Evolutionary conservation across 768 basidiomycete species (phyloP), one percentile per base, ranked within the genome.

Genomic region (Saitozyma podzolica): DNA sequence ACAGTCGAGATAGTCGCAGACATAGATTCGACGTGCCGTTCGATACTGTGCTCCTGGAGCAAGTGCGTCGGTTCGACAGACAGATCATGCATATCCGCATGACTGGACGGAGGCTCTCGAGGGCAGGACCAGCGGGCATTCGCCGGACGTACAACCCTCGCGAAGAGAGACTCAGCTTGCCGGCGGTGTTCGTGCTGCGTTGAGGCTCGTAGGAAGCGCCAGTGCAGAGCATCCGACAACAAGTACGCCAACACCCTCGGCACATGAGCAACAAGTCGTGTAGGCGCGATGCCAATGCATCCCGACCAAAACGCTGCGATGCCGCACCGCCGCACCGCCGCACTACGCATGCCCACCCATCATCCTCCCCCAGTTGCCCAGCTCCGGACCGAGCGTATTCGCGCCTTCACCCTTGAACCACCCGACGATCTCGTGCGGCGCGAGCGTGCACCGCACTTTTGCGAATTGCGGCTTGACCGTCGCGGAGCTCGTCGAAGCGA

Each of bases 391-490:
- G 40, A 80, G 42, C 7, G 70, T 58, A 59, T 68, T 70, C n/a
- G 63, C 69, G 0, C 75, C 76, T 45, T 74, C 72, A 2, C 71
- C 72, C 56, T 74, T 75, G 64, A 80, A 80, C 50, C 69, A 79
- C 19, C 66, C 73, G 14, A 80, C 74, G 16, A 95, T 83, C 19
- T 88, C 87, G 13, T 84, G 83, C 60, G 87, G 83, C 39, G 85
- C 85, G 2, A 89, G 82, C 2, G 82, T 78, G 68, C 86, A 90
- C 20, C 88, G 84, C 75, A 92, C 88, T 65, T 87, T 88, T 47
- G 86, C 80, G 70, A 92, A 97, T 66, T 88, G 88, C 59, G 85
- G 86, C 7, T 85, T 82, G 9, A 85, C 77, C 37, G 61, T 69
- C 6, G 70, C 57, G 16, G 51, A 84, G 3, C 82, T 64, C 0